Base-by-base conservation (phyloP, 495 filamentous ascomycete genomes). In the Xeromyces bisporus region DNA sequence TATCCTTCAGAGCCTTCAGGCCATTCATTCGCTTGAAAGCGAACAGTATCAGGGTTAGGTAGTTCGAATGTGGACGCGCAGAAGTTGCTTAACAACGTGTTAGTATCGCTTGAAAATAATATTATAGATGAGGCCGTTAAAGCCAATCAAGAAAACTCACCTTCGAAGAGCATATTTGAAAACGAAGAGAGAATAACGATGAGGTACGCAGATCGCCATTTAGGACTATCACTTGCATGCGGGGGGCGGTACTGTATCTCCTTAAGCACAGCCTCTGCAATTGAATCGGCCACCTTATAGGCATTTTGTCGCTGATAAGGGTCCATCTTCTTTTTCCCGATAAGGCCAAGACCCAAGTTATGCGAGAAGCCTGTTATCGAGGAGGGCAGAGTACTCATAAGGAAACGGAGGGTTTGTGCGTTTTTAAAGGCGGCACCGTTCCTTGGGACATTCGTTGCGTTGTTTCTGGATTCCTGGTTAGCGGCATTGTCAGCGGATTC, bases 1-100 rank as follows among this genome's bases (percentile, higher is more conserved):
- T 73, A 3, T 67, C 57, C 34, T 78, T 83, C 17, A 96, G 56
- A 11, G 69, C 59, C 18, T 73, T 68, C 23, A 97, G 60, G 1
- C 89, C 89, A 24, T 74, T 70, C 31, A 66, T 63, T 28, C 78
- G 74, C 50, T 86, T 89, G 58, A 96, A 94, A 10, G 80, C 75
- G 38, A 85, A 67, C 18, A 94, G 50, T 18, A 93, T 76, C 10
- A 86, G 64, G 6, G 80, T 80, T 26, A 93, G 67, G 17, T 80
- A 71, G 38, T 79, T 73, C 2, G 67, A 51, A n/a, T 51, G 56
- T 3, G 62, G 56, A 2, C 73, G 74, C 12, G 80, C 78, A 28
- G 57, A 47, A 9, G 57, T 53, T 26, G 64, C 61, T 54, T 31
- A 15, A 23, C 38, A 31, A 23, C 29, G 36, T 38, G 32, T 42